Evolutionary conservation across 2,329 filamentous ascomycete species (phyloP).

Genomic region (Bipolaris oryzae): DNA sequence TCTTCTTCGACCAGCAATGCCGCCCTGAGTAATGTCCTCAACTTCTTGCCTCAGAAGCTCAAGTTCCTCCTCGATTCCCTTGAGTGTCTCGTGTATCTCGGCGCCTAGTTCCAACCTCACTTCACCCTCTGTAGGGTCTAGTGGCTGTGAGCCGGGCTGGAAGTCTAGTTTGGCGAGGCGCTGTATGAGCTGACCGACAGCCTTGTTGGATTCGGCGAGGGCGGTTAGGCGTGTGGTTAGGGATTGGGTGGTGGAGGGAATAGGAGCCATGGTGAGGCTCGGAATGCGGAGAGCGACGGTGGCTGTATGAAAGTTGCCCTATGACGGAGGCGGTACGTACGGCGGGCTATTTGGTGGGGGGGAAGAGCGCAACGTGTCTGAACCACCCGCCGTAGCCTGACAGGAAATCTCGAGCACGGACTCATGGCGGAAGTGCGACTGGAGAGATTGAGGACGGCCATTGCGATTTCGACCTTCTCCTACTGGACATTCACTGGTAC

Average conservation of each 20-base stretch:
- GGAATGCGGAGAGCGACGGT: conserved; percentile 36
- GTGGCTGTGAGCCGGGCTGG: conserved; percentile 66
- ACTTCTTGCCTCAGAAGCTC: conserved; percentile 81
- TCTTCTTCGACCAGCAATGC: conserved; percentile 45
- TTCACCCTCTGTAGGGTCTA: conserved; percentile 62
- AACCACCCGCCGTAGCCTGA: conserved; percentile 20
- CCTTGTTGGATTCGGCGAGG: conserved; percentile 61
- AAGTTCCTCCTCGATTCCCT: conserved; percentile 81
- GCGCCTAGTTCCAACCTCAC: conserved; percentile 73
- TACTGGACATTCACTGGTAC: neutral
- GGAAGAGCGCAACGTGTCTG: conserved; percentile 21
- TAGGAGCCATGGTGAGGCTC: conserved; percentile 41
- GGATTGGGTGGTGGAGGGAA: conserved; percentile 43
- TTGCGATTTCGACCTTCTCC: neutral
- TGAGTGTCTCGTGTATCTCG: conserved; percentile 80
- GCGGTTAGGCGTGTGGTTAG: conserved; percentile 58
- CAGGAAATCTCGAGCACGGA: conserved; percentile 28
- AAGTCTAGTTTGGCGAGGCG: conserved; percentile 65
- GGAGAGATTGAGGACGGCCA: conserved; percentile 5
- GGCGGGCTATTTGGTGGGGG: conserved; percentile 29
- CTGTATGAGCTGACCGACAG: conserved; percentile 61
- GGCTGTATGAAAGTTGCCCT: conserved; percentile 24
- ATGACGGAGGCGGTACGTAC: conserved; percentile 41
- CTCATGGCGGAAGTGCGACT: conserved; percentile 17
- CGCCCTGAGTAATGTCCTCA: conserved; percentile 64